These are phyloP conservation scores for Ambispora gerdemannii DNA, from an alignment of 192 early-diverging fungal species.

Conservation along the genomic window DNA sequence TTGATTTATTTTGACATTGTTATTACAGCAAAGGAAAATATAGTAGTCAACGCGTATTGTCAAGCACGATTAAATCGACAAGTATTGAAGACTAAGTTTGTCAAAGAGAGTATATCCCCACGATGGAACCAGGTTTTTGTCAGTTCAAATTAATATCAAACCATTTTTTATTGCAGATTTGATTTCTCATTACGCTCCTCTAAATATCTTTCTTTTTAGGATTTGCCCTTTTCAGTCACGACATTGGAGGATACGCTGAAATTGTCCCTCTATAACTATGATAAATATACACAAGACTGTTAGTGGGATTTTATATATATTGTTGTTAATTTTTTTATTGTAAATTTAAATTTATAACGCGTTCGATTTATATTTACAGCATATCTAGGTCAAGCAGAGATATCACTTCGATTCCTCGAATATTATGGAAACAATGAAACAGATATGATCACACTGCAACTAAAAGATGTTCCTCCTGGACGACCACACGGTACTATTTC, in stretches of 20 bases:
- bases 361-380: conserved; percentile 6
- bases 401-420: conserved; percentile 2
- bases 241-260: conserved; percentile 27
- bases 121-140: conserved; percentile 23
- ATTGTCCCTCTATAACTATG: conserved; percentile 21
- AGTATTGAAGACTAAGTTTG: conserved; percentile 24
- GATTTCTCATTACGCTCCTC: not conserved
- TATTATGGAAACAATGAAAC: conserved; percentile 19
- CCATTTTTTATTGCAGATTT: not conserved
- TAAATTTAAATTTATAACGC: not conserved
- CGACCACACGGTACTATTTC: not conserved
- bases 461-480: conserved; percentile 20
- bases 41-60: conserved; percentile 9
- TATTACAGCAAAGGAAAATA: not conserved
- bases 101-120: conserved; percentile 15
- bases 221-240: conserved; percentile 20
- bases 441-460: not conserved
- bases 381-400: conserved; percentile 27
- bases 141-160: not conserved
- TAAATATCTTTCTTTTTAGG: conserved; percentile 10
- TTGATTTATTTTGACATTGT: too few relatives aligned
- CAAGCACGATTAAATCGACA: conserved; percentile 24
- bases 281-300: conserved; percentile 23
- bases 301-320: not conserved
- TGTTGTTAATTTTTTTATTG: not conserved